phyloP scores from a whole-genome alignment of 192 early-diverging fungal species.

The Lobosporangium transversale region DNA sequence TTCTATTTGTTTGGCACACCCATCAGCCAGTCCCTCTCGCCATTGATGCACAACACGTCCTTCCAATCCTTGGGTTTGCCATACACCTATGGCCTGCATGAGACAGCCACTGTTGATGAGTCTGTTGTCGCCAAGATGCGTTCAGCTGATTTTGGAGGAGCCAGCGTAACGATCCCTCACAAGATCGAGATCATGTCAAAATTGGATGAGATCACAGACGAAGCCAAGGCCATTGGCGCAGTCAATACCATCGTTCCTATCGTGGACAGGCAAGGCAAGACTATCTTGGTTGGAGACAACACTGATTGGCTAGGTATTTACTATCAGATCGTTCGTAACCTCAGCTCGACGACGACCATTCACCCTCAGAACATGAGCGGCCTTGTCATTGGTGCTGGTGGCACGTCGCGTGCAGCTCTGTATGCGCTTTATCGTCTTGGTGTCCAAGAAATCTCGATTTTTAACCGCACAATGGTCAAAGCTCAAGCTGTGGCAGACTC shows the following conservation, averaged over 20 bases:
- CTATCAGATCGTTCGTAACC: constrained; percentile 63
- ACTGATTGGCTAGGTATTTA: constrained; percentile 96
- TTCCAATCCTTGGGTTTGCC: constrained; percentile 89
- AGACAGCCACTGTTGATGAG: constrained; percentile 70
- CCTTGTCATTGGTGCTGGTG: constrained; percentile 93
- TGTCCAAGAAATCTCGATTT: constrained; percentile 74
- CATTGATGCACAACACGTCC: constrained; percentile 91
- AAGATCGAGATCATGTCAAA: constrained; percentile 89
- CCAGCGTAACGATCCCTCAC: constrained; percentile 95
- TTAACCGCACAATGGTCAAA: constrained; percentile 86
- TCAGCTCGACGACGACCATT: constrained; percentile 20
- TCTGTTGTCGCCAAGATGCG: constrained; percentile 65
- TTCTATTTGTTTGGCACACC: constrained; percentile 93
- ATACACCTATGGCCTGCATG: constrained; percentile 78
- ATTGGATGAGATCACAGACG: constrained; percentile 75
- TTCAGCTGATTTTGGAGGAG: constrained; percentile 84
- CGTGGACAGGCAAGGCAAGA: constrained; percentile 26
- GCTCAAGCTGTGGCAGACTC: constrained; percentile 72
- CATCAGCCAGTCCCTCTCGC: constrained; percentile 90
- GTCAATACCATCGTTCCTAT: constrained; percentile 86
- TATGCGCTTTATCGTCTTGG: constrained; percentile 83
- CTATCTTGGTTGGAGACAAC: constrained; percentile 85
- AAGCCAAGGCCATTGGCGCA: constrained; percentile 90
- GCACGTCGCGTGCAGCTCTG: constrained; percentile 91
- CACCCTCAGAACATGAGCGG: constrained; percentile 60